Evolutionary conservation across 1,284 basidiomycete genomes (phyloP).

Genomic region (Rhodotorula sp.): DNA sequence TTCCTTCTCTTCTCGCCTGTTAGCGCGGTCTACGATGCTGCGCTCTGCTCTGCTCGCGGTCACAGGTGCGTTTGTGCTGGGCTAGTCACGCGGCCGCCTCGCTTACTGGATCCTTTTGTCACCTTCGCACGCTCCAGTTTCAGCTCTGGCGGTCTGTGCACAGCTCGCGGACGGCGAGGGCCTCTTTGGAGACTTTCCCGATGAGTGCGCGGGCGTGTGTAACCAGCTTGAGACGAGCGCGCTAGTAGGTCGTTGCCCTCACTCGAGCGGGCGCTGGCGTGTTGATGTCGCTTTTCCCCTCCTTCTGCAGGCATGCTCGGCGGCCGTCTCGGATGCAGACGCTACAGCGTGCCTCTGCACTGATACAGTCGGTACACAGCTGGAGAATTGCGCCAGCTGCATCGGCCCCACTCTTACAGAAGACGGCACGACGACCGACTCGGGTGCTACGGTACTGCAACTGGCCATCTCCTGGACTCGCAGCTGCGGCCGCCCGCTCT

Average conservation of each 20-base stretch:
- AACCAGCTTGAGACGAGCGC: too few species aligned
- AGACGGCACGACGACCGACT: neutral
- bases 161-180: neutral
- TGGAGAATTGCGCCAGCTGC: conserved; percentile 16
- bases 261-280: neutral
- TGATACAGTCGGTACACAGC: neutral
- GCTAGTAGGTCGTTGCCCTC: neutral
- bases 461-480: conserved; percentile 4
- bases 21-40: too few species aligned
- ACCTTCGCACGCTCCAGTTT: too few species aligned
- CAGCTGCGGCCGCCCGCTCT: neutral
- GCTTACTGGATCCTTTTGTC: neutral
- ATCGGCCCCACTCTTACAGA: neutral
- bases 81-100: too few species aligned
- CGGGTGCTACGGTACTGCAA: neutral
- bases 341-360: conserved; percentile 14
- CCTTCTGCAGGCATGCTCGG: neutral
- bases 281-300: neutral
- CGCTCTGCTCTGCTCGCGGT: neutral
- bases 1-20: too few species aligned
- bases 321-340: neutral
- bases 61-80: neutral
- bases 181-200: neutral
- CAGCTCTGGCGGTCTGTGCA: neutral
- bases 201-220: neutral